Base-by-base conservation (phyloP, 768 basidiomycete species). In the Coprinopsis marcescibilis region DNA sequence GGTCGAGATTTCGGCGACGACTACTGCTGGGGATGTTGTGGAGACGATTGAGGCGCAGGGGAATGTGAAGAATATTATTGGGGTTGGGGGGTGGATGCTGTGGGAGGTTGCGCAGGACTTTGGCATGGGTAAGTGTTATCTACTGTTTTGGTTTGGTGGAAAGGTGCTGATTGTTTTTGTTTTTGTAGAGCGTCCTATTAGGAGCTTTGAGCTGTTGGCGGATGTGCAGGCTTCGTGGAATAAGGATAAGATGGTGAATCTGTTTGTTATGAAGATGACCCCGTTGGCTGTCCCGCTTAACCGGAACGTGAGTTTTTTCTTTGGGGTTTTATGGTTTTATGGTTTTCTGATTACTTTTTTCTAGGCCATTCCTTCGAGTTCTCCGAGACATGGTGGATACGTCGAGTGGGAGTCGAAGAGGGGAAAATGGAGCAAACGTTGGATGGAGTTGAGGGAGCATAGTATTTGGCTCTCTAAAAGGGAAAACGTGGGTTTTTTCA, bases 341-440 rank as follows among this genome's bases (percentile, higher is more conserved):
- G 36, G 24, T 32, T 19, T 20, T n/a, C 37, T 40, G 24, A 52
- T 53, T 48, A 52, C 25, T 54, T 19, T 52, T 43, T 36, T 35
- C n/a, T 44, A 68, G 68, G 65, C 65, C 43, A 67, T 69, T 14
- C 73, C 69, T 15, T 64, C 74, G n/a, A 72, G 66, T 51, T 65
- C 75, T 20, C 70, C 76, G 5, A 65, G 61, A 17, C 63, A 69
- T 57, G 67, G 69, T 29, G 71, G 85, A 4, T 92, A 82, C 57
- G 80, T 97, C 20, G 89, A 97, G 61, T 88, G 83, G 77, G 90
- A 95, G 68, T 72, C 71, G 36, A 97, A 95, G 67, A 80, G 85
- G 49, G 92, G 92, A 27, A 96, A 96, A 65, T 99, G 95, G 96
- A 84, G 72, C 46, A 97, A 97, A 65, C 78, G 91, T 26, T 94